Base-by-base conservation (phyloP, 192 early-diverging fungal species). In the Gonapodya prolifera region DNA sequence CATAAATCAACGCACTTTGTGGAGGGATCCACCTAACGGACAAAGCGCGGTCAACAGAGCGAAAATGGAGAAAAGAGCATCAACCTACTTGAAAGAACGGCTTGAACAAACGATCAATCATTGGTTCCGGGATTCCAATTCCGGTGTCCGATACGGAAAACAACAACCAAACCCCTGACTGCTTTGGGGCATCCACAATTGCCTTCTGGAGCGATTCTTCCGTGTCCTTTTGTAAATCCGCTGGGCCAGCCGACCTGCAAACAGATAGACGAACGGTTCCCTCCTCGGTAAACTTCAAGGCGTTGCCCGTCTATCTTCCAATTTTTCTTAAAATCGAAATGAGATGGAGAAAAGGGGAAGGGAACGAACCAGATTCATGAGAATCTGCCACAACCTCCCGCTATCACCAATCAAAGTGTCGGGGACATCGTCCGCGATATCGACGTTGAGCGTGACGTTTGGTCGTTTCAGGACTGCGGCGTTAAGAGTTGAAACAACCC, bases 11-110 rank as follows among this genome's bases (percentile, higher is more conserved):
- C 45, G 45, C 23, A 61, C 45, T 61, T 61, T 61, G 45, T 61
- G 8, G 45, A 61, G 23, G 45, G 45, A 61, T 61, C 45, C 23
- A 61, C 45, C 45, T 61, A 23, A 61, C 23, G 45, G 45, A 61
- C 23, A 23, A 23, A 16, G 8, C 23, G 8, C 45, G 45, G 23
- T 16, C 8, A 61, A 61, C 45, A 61, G 23, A 16, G 8, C 8
- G 23, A 61, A 61, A 61, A 23, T 8, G 45, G 8, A 16, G 45
- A 16, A 23, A 16, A 16, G 45, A 23, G 8, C 45, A 8, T 8
- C 8, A 8, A 61, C 87, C 86, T 30, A 89, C 85, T 70, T 90
- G 90, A n/a, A 86, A 89, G 74, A 91, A 91, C 2, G 89, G 84
- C 17, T 86, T 85, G 78, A 91, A 91, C 8, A 91, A 79, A 18